Conservation (phyloP, 805 yeast genomes). For the Clavispora fructus region DNA sequence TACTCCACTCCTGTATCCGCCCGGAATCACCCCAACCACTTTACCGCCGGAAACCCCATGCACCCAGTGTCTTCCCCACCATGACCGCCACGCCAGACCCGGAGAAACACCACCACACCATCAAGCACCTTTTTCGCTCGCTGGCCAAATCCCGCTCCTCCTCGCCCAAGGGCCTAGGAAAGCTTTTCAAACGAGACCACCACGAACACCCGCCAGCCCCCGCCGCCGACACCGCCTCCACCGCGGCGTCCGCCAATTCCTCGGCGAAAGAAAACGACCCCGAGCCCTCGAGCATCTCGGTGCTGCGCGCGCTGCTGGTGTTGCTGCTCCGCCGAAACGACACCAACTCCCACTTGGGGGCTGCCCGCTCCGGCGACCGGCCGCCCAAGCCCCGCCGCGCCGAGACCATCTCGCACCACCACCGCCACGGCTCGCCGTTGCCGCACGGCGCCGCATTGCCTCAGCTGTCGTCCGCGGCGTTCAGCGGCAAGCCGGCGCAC, state of each 20-base stretch:
- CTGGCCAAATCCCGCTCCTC: not conserved
- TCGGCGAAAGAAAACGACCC: not conserved
- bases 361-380: conserved; percentile 1
- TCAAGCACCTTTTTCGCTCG: not conserved
- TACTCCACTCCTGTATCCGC: not conserved
- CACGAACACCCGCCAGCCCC: conserved; percentile 1
- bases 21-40: not conserved
- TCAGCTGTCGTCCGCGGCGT: conserved; percentile 11
- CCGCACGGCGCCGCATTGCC: conserved; percentile 1
- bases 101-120: conserved; percentile 11
- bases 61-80: not conserved
- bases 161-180: conserved; percentile 12
- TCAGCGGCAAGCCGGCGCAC: conserved; percentile 8
- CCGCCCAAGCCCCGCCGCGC: conserved; percentile 13
- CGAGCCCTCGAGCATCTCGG: not conserved
- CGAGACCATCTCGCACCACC: conserved; percentile 35
- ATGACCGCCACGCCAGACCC: not conserved
- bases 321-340: conserved; percentile 10
- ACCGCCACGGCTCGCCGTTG: conserved; percentile 23
- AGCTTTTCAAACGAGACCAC: conserved; percentile 18
- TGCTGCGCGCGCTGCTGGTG: conserved; percentile 4
- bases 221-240: conserved; percentile 9
- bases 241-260: conserved; percentile 9
- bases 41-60: not conserved
- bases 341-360: conserved; percentile 3